Conservation (phyloP, 371 early-diverging fungal genomes). For the Synchytrium microbalum region DNA sequence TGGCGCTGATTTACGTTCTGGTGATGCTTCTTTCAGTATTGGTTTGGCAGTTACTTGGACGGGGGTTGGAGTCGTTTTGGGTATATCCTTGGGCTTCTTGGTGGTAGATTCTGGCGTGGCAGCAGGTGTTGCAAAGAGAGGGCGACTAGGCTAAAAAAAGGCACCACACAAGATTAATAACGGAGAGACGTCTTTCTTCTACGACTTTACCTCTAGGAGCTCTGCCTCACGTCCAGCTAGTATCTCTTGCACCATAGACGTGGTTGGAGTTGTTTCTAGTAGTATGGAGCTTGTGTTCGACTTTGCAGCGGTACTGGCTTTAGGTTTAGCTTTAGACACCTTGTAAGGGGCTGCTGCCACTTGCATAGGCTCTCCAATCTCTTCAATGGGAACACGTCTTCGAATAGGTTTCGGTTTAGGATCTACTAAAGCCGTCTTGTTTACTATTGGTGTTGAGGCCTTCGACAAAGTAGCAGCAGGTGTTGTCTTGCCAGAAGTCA, state of each 20-base stretch:
- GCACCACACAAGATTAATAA: too few species aligned
- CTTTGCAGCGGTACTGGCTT: not conserved
- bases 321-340: not conserved
- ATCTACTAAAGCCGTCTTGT: slow-evolving; percentile 7
- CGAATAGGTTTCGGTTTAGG: slow-evolving; percentile 15
- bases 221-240: not conserved
- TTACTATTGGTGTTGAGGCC: not conserved
- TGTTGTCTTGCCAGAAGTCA: slow-evolving; percentile 21
- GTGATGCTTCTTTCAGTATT: not conserved
- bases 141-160: too few species aligned
- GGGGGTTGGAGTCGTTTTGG: too few species aligned
- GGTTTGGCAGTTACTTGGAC: not conserved
- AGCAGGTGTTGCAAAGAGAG: too few species aligned
- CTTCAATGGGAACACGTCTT: slow-evolving; percentile 15
- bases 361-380: slow-evolving; percentile 11
- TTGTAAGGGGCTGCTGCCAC: not conserved
- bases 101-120: too few species aligned
- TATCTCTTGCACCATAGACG: not conserved
- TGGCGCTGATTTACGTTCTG: slow-evolving; percentile 3
- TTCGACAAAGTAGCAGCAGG: not conserved
- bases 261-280: not conserved
- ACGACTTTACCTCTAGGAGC: too few species aligned
- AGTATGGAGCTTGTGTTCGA: not conserved
- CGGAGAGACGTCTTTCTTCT: too few species aligned
- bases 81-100: too few species aligned